phyloP scores from a whole-genome alignment of 2,329 filamentous ascomycete genomes.

The Monosporascus ibericus region DNA sequence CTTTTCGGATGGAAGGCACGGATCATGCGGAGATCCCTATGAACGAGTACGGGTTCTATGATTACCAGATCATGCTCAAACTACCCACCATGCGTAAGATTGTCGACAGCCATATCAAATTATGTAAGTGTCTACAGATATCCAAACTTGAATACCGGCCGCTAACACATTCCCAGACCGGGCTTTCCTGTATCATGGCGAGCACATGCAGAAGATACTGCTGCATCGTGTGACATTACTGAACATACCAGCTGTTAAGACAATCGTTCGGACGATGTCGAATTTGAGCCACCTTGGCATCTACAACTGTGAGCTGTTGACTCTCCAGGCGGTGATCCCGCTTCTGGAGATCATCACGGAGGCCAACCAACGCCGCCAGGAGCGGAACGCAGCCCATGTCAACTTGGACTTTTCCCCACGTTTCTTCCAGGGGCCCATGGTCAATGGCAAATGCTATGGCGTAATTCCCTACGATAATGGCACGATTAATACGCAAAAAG shows the following conservation, averaged over 20 bases:
- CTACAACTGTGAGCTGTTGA: conserved; percentile 24
- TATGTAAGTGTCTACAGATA: neutral
- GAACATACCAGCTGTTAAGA: conserved; percentile 10
- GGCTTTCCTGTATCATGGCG: conserved; percentile 7
- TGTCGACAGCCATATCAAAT: neutral
- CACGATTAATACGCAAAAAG: conserved; percentile 8
- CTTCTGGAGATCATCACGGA: conserved; percentile 13
- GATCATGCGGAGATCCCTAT: neutral
- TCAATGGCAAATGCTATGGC: conserved; percentile 13
- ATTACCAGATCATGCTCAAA: neutral
- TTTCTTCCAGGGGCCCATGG: conserved; percentile 6
- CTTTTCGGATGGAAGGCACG: neutral
- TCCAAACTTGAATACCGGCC: neutral
- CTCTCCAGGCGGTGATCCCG: conserved; percentile 13
- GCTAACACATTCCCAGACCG: conserved; percentile 7
- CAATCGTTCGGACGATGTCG: conserved; percentile 12
- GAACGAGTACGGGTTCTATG: neutral
- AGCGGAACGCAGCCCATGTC: conserved; percentile 12
- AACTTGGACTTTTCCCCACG: conserved; percentile 15
- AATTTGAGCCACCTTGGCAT: conserved; percentile 18
- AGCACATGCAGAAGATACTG: conserved; percentile 13
- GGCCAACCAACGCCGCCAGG: conserved; percentile 8
- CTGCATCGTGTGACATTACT: conserved; percentile 20
- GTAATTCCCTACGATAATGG: conserved; percentile 14
- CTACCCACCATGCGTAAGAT: neutral